Base-by-base conservation (phyloP, 1,139 yeast species). In the Ogataea hybrid region DNA sequence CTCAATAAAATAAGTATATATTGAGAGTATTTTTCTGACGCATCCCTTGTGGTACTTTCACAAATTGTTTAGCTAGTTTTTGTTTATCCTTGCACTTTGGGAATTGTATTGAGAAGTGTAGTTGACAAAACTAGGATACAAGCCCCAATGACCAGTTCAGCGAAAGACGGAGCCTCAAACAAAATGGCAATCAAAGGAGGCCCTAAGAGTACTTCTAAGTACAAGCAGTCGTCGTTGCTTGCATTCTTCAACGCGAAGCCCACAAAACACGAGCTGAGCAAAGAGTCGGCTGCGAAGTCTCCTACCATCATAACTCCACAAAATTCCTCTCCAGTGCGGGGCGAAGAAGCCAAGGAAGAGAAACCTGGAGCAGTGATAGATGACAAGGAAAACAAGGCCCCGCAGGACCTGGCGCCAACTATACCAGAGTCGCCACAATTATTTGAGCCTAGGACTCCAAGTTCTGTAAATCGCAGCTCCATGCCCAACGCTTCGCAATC, bases 151-250 rank as follows among this genome's bases (percentile, higher is more conserved):
- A 18, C 20, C 20, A 20, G 15, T 10, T 23, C 27, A 23, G 12
- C 25, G 8, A 22, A 22, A 22, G 25, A 11, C 25, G 25, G n/a
- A 9, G 4, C 8, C 8, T 10, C 27, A 23, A n/a, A 10, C 27
- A 23, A 23, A 23, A 3, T 5, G 12, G 27, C 27, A 11, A n/a
- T 2, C 12, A 23, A 23, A 23, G 20, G n/a, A 28, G 18, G 5
- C 6, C 7, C 16, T 14, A 31, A 32, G 27, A 21, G n/a, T 22
- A 12, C 35, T n/a, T 18, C 32, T 3, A 32, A 33, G 16, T 28
- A 28, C 30, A 79, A 77, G 53, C 85, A 80, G 59, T 67, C 73
- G 50, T 68, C 78, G 12, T 63, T 80, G 50, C 68, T 79, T 68
- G 70, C 84, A 7, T 80, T 80, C 57, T 79, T 80, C 61, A 42